Evolutionary conservation across 306 rosid species (phyloP).

Genomic region (Vicia villosa): DNA sequence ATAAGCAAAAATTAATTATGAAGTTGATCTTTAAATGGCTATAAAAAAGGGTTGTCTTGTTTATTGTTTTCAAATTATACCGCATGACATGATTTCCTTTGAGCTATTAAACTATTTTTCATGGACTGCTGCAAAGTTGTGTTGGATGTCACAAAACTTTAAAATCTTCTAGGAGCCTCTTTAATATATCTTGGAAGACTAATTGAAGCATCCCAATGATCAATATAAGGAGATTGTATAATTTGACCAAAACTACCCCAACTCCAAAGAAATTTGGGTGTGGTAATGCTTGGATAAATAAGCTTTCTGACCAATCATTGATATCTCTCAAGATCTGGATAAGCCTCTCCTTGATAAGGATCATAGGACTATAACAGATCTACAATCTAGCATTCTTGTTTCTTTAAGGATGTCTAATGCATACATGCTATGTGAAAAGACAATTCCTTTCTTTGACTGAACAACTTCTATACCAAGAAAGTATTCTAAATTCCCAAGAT

Average conservation of each 20-base stretch:
- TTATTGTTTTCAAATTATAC: slow-evolving; percentile 12
- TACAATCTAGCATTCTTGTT: not conserved
- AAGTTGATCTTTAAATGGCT: slow-evolving; percentile 17
- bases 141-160: too few species aligned
- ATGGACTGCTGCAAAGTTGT: not conserved
- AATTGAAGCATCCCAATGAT: not conserved
- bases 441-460: not conserved
- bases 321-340: not conserved
- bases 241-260: not conserved
- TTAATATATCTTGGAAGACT: not conserved
- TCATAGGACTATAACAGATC: not conserved
- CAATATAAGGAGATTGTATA: not conserved
- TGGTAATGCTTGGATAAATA: not conserved
- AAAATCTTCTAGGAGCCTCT: not conserved
- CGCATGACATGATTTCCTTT: slow-evolving; percentile 22
- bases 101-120: not conserved
- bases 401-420: not conserved
- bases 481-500: not conserved
- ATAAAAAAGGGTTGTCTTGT: not conserved
- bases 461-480: not conserved
- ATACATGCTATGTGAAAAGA: not conserved
- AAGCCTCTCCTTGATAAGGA: not conserved
- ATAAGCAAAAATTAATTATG: slow-evolving; percentile 5
- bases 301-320: not conserved
- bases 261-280: not conserved